Base-by-base conservation (phyloP, 1,139 yeast species). In the Scheffersomyces stambukii region DNA sequence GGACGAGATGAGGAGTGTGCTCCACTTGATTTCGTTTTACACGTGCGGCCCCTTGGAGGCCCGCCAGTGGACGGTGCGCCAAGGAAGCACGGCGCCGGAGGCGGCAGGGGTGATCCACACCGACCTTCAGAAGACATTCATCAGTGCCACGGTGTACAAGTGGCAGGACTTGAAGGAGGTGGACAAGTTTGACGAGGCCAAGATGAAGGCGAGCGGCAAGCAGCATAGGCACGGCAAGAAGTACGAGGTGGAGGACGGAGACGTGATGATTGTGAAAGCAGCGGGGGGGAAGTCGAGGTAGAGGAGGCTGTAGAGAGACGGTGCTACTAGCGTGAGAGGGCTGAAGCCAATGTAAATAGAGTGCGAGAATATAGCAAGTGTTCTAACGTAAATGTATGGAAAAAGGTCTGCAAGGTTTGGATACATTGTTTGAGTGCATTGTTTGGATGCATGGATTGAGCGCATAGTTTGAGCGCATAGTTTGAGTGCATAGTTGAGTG, bases 41-140 rank as follows among this genome's bases (percentile, higher is more conserved):
- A 89, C 98, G 2, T 82, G 94, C 56, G 97, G 97, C 8, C 81
- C 86, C 8, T 71, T 76, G 28, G 97, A 91, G 59, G 89, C 86
- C 4, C 70, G 95, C 41, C 95, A 91, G 54, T 89, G 98, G 97
- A 83, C 94, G 8, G 68, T 89, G 28, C 69, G 94, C 41, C 62
- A 70, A 42, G 85, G 89, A 18, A 77, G 85, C 19, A 70, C 76
- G 28, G 95, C 95, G 7, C 93, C 94, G 10, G 85, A 85, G 39
- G 96, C 96, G 1, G 97, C 97, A 0, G 95, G 95, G 14, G 81
- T 85, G 21, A 89, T 89, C 39, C 97, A 91, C 55, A 81, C 89
- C 6, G 96, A 88, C 54, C 64, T 88, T 36, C 81, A 81, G 59
- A 75, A 80, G 48, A 83, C 95, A 2, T 89, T 89, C 50, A 79